Conservation (phyloP, 2,329 filamentous ascomycete genomes). For the Monilinia fructigena region DNA sequence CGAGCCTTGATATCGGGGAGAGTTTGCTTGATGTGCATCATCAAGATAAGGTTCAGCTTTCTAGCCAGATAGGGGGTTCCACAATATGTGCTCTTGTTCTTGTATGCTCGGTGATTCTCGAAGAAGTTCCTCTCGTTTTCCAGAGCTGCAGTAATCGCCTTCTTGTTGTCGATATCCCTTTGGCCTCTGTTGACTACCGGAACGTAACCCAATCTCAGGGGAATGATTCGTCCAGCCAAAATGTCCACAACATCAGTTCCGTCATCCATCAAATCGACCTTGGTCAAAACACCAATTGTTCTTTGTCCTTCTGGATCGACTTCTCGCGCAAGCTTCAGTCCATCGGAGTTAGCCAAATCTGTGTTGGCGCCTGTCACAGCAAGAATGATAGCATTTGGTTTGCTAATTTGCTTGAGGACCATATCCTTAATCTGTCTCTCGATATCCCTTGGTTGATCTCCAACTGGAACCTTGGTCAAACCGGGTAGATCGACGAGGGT, state of each 20-base stretch:
- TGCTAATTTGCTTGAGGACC: conserved; percentile 98
- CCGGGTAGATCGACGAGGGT: conserved; percentile 96
- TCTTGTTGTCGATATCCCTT: conserved; percentile 97
- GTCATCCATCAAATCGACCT: conserved; percentile 98
- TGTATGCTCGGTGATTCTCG: conserved; percentile 96
- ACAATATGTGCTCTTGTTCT: conserved; percentile 98
- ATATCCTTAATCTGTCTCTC: conserved; percentile 96
- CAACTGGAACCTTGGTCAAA: conserved; percentile 93
- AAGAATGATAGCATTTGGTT: conserved; percentile 96
- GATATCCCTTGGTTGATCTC: conserved; percentile 94
- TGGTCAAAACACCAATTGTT: conserved; percentile 97
- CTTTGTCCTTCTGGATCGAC: conserved; percentile 96
- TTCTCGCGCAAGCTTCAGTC: conserved; percentile 91
- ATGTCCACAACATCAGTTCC: conserved; percentile 99
- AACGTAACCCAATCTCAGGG: conserved; percentile 89
- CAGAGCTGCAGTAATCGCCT: conserved; percentile 84
- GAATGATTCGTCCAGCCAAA: conserved; percentile 94
- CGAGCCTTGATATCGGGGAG: conserved; percentile 97
- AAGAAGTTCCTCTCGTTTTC: conserved; percentile 97
- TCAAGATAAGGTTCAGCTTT: conserved; percentile 96
- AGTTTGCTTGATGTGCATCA: conserved; percentile 99
- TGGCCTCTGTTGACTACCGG: conserved; percentile 98
- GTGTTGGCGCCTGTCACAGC: conserved; percentile 96
- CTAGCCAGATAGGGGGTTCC: conserved; percentile 94
- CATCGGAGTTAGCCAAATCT: conserved; percentile 97